Base-by-base conservation (phyloP, 805 yeast genomes). In the Sporopachydermia quercuum region DNA sequence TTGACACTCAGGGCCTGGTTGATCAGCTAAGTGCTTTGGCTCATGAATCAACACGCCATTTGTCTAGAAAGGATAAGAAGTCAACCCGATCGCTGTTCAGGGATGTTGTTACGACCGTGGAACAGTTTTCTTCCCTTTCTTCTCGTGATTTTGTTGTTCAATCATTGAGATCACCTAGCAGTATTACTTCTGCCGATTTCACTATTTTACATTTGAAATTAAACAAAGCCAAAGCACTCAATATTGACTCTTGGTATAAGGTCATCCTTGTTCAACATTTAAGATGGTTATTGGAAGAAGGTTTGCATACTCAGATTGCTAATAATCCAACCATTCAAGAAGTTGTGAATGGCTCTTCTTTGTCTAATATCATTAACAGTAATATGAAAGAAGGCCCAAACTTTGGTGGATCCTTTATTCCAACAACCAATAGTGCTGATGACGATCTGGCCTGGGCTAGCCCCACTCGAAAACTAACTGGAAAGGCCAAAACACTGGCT, bases 41-140 rank as follows among this genome's bases (percentile, higher is more conserved):
- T 1, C 67, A 64, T 35, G 66, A 70, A 16, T 70, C 80, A 0
- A 61, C 76, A 3, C 75, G 76, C 42, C 71, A 65, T 39, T 51
- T 75, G 3, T 69, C 78, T 18, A 78, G 78, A 47, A 74, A 71
- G 49, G 82, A 76, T 44, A 77, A 74, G 52, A 69, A 68, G 43
- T 74, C 70, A 33, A 62, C 72, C 17, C 71, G 73, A 44, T 69
- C 82, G 1, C 62, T 77, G 1, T 74, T 76, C 53, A 63, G 76
- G 49, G 79, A 77, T 43, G 72, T 76, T 15, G 53, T 67, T 34
- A 56, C 56, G 30, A 73, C 79, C 0, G 57, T 76, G 6, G 62
- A 61, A 39, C 50, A 51, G 14, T 68, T 65, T 45, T 41, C 63
- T 48, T 48, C 55, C 39, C 39, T 60, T 45, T 44, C 57, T 45